Base-by-base conservation (phyloP, 805 yeast species). In the Cyberlindnera mrakii region DNA sequence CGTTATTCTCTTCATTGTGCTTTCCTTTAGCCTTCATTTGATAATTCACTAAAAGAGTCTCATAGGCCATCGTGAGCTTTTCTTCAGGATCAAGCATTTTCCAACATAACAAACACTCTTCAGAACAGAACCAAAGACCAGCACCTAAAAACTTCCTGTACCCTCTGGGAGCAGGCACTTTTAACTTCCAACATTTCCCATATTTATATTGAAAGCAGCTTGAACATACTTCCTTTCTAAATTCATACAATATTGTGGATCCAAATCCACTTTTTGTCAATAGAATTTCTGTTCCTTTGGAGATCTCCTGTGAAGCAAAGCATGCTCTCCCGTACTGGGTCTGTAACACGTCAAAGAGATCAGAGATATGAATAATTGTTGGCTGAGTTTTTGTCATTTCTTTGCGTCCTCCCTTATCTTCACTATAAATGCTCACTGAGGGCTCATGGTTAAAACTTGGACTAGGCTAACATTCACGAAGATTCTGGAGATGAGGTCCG, bases 261-360 rank as follows among this genome's bases (percentile, higher is more conserved):
- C 82, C 72, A 33, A 77, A 57, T 0, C 81, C 78, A 3, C 57
- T 43, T 4, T 54, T 46, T 15, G 75, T 71, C 8, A 37, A 44
- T 33, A 74, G 61, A 4, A 81, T 60, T 1, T 56, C 51, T 1
- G 76, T 67, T 8, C 67, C 75, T 30, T 57, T 51, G 13, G 68
- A 60, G 13, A 81, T 71, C n/a, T 53, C 45, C 2, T 30, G 25
- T 0, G 44, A 49, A 9, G 85, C 74, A 54, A 75, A 80, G 50
- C 82, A 78, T 1, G 85, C 85, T 43, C 85, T 65, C n/a, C 85
- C 84, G 31, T 72, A 74, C 33, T 60, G 57, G 4, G 82, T 76
- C 32, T 61, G 56, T 4, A 52, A 46, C 1, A 72, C 66, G 6
- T 51, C 53, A 46, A 71, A 70, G 14, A 39, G 46, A 1, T 60